Evolutionary conservation across 768 basidiomycete species (phyloP), one percentile per base, ranked within the genome.

Genomic region (Tremella yokohamensis): DNA sequence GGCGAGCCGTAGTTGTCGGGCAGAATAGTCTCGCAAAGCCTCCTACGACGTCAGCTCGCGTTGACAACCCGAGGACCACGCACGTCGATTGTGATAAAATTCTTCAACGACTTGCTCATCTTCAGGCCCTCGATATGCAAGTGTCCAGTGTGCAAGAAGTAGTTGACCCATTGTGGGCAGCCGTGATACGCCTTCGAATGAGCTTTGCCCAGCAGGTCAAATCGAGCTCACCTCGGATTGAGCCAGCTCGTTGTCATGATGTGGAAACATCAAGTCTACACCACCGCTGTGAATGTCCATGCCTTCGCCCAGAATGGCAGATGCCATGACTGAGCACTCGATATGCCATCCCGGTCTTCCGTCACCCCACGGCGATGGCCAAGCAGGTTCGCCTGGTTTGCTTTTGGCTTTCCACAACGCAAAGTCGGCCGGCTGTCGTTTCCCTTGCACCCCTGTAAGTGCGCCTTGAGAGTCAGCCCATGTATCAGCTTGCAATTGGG

Each of bases 291-390:
- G 96, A 61, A 99, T 92, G 76, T 98, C 96, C 85, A 99, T 89
- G 57, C 85, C 87, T 56, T 86, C 83, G 2, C 93, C 94, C 45
- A 97, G 80, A 49, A 97, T 81, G 29, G 87, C 91, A 63, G 85
- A 88, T 16, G 93, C 93, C 94, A 99, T 99, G 34, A 96, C 94
- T 2, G 90, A 93, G 78, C 94, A 99, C 76, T 99, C 94, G 58
- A 99, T 98, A 75, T 99, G 94, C 94, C 94, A 99, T 15, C 94
- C 94, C 2, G 94, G 94, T 42, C 94, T 83, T n/a, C 93, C 92
- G 40, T 80, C 80, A 16, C 96, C 96, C 96, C 96, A 99, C 4
- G 90, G 87, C 11, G 92, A 96, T 0, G 87, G 84, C 94, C 96
- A 99, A 2, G 86, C 86, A 1, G 96, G 96, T 76, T 99, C 96